Conservation (phyloP, 2,329 filamentous ascomycete genomes). For the Oidium heveae region DNA sequence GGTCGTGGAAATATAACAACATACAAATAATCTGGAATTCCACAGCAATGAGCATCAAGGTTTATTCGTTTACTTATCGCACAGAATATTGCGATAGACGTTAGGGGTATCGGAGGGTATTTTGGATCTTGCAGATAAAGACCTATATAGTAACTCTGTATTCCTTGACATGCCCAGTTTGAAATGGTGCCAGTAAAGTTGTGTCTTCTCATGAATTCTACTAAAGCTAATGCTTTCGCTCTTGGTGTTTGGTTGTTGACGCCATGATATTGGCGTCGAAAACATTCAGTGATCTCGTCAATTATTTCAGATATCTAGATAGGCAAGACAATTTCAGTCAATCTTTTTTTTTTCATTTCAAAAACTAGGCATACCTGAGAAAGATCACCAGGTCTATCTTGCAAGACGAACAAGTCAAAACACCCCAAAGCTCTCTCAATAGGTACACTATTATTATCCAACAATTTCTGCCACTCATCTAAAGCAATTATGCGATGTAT, state of each 20-base stretch:
- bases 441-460: conserved; percentile 20
- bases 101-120: conserved; percentile 63
- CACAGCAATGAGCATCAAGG: conserved; percentile 52
- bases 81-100: conserved; percentile 72
- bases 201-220: conserved; percentile 39
- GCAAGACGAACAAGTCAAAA: conserved; percentile 74
- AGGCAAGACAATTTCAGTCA: not conserved
- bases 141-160: conserved; percentile 75
- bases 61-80: conserved; percentile 50
- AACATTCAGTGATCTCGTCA: conserved; percentile 31
- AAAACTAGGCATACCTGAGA: conserved; percentile 26
- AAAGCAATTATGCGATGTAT: conserved; percentile 64
- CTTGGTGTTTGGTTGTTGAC: conserved; percentile 34
- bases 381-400: conserved; percentile 46
- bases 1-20: conserved; percentile 41
- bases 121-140: conserved; percentile 46
- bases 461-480: conserved; percentile 35
- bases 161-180: conserved; percentile 43
- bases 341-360: not conserved
- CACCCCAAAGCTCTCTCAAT: conserved; percentile 56
- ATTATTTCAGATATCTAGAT: conserved; percentile 38
- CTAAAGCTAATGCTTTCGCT: conserved; percentile 40
- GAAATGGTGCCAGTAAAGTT: conserved; percentile 46
- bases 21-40: conserved; percentile 68
- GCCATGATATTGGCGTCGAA: conserved; percentile 26